phyloP scores from a whole-genome alignment of 2,329 filamentous ascomycete genomes.

The Rugonectria rugulosa region DNA sequence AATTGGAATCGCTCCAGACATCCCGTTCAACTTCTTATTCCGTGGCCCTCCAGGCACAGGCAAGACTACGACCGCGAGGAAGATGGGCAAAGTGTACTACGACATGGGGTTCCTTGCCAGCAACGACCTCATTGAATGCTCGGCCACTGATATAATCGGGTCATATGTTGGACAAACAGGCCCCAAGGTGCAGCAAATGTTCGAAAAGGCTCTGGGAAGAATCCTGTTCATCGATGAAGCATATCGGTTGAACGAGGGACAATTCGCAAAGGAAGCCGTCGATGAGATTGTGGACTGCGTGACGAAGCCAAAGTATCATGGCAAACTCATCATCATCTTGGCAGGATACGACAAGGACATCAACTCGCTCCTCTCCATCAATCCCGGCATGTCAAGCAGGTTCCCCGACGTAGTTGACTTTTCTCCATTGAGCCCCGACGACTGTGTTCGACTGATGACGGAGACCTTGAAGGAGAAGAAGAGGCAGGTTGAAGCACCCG shows the following conservation, averaged over 20 bases:
- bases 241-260: conserved; percentile 65
- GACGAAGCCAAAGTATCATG: conserved; percentile 63
- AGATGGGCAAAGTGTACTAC: conserved; percentile 79
- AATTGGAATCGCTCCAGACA: conserved; percentile 45
- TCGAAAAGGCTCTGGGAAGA: conserved; percentile 70
- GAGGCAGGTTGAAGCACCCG: conserved; percentile 21
- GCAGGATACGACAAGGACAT: conserved; percentile 75
- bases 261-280: conserved; percentile 64
- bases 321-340: conserved; percentile 71
- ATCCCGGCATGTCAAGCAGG: conserved; percentile 69
- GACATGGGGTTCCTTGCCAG: conserved; percentile 73
- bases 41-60: conserved; percentile 72
- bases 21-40: conserved; percentile 76
- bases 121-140: conserved; percentile 69
- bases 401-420: conserved; percentile 71
- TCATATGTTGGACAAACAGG: conserved; percentile 75
- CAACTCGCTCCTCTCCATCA: conserved; percentile 66
- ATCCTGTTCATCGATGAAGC: conserved; percentile 79
- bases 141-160: conserved; percentile 73
- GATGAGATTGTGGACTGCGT: conserved; percentile 61
- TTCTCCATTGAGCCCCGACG: conserved; percentile 47
- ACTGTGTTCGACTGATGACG: conserved; percentile 49
- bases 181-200: conserved; percentile 64
- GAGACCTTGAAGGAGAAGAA: conserved; percentile 49
- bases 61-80: conserved; percentile 76